These are phyloP conservation scores for Cryphonectria radicalis DNA, from an alignment of 2,329 filamentous ascomycete genomes.

Conservation along the genomic window DNA sequence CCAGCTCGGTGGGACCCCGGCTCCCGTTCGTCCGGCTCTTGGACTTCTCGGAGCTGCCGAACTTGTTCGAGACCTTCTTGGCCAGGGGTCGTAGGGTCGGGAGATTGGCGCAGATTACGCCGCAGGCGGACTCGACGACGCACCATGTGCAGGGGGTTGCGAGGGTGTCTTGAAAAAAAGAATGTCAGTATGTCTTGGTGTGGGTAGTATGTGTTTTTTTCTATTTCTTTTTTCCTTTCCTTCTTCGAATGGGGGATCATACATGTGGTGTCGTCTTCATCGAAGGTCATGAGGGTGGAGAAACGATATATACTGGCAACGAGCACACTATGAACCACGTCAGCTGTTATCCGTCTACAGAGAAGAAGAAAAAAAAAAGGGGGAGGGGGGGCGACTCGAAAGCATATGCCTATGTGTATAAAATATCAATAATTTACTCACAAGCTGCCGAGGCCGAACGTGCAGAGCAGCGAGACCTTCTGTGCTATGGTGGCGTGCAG, in stretches of 20 bases:
- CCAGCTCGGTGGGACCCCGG: slow-evolving; percentile 22
- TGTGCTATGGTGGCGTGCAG: slow-evolving; percentile 26
- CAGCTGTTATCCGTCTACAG: background rate
- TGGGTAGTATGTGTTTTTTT: too few relatives aligned
- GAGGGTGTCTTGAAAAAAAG: slow-evolving; percentile 34
- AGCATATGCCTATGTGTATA: background rate
- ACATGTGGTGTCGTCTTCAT: slow-evolving; percentile 35
- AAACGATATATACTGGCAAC: slow-evolving; percentile 37
- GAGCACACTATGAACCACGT: slow-evolving; percentile 32
- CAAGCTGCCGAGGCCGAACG: slow-evolving; percentile 38
- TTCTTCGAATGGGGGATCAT: background rate
- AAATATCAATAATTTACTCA: slow-evolving; percentile 31
- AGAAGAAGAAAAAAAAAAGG: background rate
- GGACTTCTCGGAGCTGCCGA: slow-evolving; percentile 25
- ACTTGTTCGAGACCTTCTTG: slow-evolving; percentile 25
- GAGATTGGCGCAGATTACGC: slow-evolving; percentile 47
- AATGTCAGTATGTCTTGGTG: background rate
- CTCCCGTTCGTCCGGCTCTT: background rate
- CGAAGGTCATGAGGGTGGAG: slow-evolving; percentile 37
- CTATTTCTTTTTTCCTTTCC: background rate
- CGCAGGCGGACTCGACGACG: slow-evolving; percentile 40
- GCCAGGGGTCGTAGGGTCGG: slow-evolving; percentile 46
- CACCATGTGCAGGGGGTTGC: slow-evolving; percentile 40
- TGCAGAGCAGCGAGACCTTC: slow-evolving; percentile 24
- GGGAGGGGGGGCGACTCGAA: background rate